Base-by-base conservation (phyloP, 1,284 basidiomycete species). In the Chiua sp. region DNA sequence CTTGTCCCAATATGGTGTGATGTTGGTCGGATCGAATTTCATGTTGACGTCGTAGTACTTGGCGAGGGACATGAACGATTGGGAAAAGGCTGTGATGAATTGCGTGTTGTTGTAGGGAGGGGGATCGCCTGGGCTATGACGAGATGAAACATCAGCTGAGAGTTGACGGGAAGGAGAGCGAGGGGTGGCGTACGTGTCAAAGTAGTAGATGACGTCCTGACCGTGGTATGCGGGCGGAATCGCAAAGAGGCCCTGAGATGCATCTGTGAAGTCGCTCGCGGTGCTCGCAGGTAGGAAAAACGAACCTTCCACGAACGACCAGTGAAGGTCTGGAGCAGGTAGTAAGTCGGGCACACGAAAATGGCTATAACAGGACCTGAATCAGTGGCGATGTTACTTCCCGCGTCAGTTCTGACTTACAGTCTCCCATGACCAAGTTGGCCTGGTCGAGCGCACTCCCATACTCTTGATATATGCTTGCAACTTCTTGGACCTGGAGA, bases 31-130 rank as follows among this genome's bases (percentile, higher is more conserved):
- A 37, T 68, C 52, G 8, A 66, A 61, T 26, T 71, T 68, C 5
- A 3, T 22, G 51, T 75, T 66, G 23, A 70, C 67, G 47, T 69
- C 59, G 30, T 60, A 51, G 13, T 51, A 64, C 20, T 59, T 63
- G 7, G 57, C 63, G 16, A 74, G 28, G 3, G 65, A 63, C 33
- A 71, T 54, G 59, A 73, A 74, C 3, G 67, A 61, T 18, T 70
- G 51, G 6, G 61, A 55, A 33, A 75, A 75, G 3, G 73, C 72
- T 0, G 60, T 60, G 23, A 62, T 57, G 59, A 73, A 72, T 47
- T 59, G 28, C 0, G 57, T 20, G 51, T 75, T 65, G 13, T 70
- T 44, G 54, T 67, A 71, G 0, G 55, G 28, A 30, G 65, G 68
- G 10, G 47, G 52, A 15, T 16, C 7, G 20, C 4, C 37, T 12